A percentile compares a stretch with the other conserved stretches of the same genome.
Conservation (phyloP, 2,329 filamentous ascomycete species). For the Dendryphion nanum region DNA sequence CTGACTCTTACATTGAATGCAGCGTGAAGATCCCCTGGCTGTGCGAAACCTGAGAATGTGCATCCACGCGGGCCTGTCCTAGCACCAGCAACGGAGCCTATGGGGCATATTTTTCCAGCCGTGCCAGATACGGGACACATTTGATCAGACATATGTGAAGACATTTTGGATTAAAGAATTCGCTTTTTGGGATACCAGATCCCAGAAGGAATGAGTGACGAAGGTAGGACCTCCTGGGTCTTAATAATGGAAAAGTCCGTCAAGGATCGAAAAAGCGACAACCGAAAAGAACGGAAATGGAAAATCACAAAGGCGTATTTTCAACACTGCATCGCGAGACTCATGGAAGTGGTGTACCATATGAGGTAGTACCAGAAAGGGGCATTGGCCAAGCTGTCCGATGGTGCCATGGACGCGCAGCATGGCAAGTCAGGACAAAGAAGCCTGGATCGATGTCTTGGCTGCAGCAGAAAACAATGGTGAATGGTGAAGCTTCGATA, state of each 20-base stretch:
- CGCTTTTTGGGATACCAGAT: conserved; percentile 12
- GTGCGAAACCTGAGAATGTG: conserved; percentile 22
- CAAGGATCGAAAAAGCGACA: conserved; percentile 1
- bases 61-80: conserved; percentile 22
- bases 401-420: background rate
- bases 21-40: conserved; percentile 21
- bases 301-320: background rate
- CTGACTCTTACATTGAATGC: conserved; percentile 17
- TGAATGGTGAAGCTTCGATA: background rate
- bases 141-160: conserved; percentile 13
- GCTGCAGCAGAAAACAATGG: background rate
- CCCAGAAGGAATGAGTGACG: conserved; percentile 7
- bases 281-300: conserved; percentile 2
- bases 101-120: conserved; percentile 14
- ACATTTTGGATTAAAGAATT: conserved; percentile 12
- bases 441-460: background rate
- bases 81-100: conserved; percentile 11
- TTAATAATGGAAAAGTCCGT: conserved; percentile 10
- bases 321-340: background rate
- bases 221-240: conserved; percentile 13
- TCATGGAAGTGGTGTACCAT: background rate
- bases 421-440: background rate
- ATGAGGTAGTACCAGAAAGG: background rate
- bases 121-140: conserved; percentile 19
- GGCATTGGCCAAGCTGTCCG: background rate